A percentile compares a stretch with the other conserved stretches of the same genome.
Conservation (phyloP, 179 eudicot species). For the Corrigiola litoralis region DNA sequence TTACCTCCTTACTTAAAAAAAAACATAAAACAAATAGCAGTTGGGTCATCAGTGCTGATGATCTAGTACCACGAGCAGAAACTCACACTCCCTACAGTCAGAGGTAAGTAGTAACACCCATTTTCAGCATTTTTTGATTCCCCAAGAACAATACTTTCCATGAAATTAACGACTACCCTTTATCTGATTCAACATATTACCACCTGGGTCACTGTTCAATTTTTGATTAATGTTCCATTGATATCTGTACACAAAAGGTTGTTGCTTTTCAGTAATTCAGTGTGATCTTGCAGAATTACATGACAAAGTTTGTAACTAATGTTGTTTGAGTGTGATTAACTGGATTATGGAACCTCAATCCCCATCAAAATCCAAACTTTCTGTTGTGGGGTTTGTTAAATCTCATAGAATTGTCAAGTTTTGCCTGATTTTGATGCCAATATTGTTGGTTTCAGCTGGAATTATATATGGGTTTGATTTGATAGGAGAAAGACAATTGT, state of each 20-base stretch:
- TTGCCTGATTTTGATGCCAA: constrained; percentile 25
- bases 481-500: constrained; percentile 22
- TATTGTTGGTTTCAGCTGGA: constrained; percentile 27
- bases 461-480: constrained; percentile 21
- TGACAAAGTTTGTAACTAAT: too few relatives aligned
- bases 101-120: neutral
- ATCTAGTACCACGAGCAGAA: too few relatives aligned
- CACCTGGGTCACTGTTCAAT: too few relatives aligned
- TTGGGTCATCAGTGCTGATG: too few relatives aligned
- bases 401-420: constrained; percentile 24
- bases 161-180: constrained; percentile 13
- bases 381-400: constrained; percentile 26
- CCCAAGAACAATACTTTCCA: constrained; percentile 9
- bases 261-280: neutral
- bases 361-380: constrained; percentile 51
- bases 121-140: neutral
- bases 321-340: neutral
- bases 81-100: neutral
- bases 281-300: constrained; percentile 6
- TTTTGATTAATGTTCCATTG: too few relatives aligned
- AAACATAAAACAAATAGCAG: too few relatives aligned
- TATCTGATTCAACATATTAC: neutral
- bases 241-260: neutral
- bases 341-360: constrained; percentile 50
- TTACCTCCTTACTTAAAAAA: too few relatives aligned